Evolutionary conservation across 208 protist species (phyloP).

Genomic region (Wallacemonas sp.): DNA sequence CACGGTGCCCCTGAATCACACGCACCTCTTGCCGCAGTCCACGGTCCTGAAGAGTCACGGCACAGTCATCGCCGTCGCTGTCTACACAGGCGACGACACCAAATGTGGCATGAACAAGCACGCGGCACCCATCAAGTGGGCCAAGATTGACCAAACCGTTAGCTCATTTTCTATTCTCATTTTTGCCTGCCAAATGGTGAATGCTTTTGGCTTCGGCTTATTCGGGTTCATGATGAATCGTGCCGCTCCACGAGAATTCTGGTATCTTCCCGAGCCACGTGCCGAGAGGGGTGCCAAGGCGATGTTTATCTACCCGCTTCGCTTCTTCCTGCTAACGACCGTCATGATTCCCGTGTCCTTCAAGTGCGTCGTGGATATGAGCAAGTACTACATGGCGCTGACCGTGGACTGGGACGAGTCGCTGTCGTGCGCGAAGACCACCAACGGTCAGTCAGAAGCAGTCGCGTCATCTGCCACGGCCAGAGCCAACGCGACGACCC

Average conservation of each 20-base stretch:
- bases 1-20: conserved; percentile 45
- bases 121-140: conserved; percentile 88
- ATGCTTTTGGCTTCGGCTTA: conserved; percentile 77
- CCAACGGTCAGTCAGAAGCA: no score
- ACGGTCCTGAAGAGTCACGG: conserved; percentile 87
- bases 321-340: conserved; percentile 95
- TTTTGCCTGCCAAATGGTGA: conserved; percentile 86
- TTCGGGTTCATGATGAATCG: conserved; percentile 71
- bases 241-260: conserved; percentile 28
- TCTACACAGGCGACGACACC: conserved; percentile 96
- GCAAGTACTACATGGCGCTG: conserved; percentile 92
- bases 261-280: conserved; percentile 65
- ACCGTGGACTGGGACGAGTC: conserved; percentile 90
- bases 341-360: conserved; percentile 97
- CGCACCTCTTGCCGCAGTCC: conserved; percentile 88
- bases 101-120: conserved; percentile 94
- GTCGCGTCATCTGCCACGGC: no score
- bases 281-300: conserved; percentile 22
- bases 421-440: conserved; percentile 72
- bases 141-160: conserved; percentile 89
- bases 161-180: conserved; percentile 84
- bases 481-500: no score
- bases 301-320: conserved; percentile 86
- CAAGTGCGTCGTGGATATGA: conserved; percentile 95
- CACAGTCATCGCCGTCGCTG: conserved; percentile 74